These are phyloP conservation scores for Streptanthus diversifolius DNA, from an alignment of 345 rosid genomes.

Conservation along the genomic window DNA sequence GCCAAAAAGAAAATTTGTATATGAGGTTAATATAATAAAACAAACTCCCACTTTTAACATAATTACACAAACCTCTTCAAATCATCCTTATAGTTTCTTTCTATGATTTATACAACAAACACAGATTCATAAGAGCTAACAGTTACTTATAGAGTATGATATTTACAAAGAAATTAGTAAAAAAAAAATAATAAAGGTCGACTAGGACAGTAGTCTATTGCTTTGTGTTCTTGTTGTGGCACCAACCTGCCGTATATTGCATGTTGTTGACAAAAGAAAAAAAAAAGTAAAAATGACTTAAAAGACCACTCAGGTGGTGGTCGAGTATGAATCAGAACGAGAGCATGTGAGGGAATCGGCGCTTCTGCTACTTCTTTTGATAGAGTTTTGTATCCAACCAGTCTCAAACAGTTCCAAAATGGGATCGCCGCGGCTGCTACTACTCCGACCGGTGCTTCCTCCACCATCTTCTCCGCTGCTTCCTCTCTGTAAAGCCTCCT, in stretches of 20 bases:
- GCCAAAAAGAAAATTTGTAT: conserved; percentile 18
- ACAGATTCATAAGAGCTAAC: not conserved
- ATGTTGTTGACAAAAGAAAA: not conserved
- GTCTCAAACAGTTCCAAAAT: conserved; percentile 53
- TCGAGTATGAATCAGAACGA: conserved; percentile 18
- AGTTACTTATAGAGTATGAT: not conserved
- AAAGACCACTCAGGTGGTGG: not conserved
- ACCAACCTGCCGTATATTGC: not conserved
- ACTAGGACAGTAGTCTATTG: not conserved
- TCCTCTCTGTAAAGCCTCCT: conserved; percentile 55
- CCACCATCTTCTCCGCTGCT: conserved; percentile 26
- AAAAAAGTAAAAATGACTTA: too few relatives aligned
- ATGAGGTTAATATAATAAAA: conserved; percentile 16
- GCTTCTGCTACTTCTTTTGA: conserved; percentile 19
- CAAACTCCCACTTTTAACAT: not conserved
- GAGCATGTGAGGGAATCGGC: conserved; percentile 21
- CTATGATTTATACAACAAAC: not conserved
- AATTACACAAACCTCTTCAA: not conserved
- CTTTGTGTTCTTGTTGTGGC: not conserved
- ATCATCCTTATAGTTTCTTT: not conserved
- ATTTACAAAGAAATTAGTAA: not conserved
- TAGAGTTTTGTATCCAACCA: conserved; percentile 46
- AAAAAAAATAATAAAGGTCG: not conserved
- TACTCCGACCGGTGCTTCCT: conserved; percentile 14
- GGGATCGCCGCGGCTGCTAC: conserved; percentile 28